These are phyloP conservation scores for Hyaloperonospora brassicae DNA, from an alignment of 352 stramenopile genomes.

Conservation along the genomic window DNA sequence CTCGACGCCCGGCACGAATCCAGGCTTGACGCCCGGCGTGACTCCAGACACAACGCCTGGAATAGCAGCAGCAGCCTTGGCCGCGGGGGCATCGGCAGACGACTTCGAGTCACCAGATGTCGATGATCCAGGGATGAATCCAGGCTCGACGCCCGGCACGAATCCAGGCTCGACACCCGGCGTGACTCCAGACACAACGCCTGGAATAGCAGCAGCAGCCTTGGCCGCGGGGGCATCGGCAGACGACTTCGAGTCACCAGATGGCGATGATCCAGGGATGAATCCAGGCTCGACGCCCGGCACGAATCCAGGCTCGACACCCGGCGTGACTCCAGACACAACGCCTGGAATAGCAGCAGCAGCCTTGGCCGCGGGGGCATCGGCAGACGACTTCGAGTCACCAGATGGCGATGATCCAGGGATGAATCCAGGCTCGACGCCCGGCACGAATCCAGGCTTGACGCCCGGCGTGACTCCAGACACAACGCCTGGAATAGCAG, in stretches of 20 bases:
- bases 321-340: slow-evolving; percentile 8
- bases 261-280: slow-evolving; percentile 10
- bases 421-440: slow-evolving; percentile 15
- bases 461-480: slow-evolving; percentile 10
- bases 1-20: slow-evolving; percentile 9
- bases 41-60: slow-evolving; percentile 12
- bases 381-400: not conserved
- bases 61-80: not conserved
- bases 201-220: slow-evolving; percentile 1
- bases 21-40: slow-evolving; percentile 12
- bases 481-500: slow-evolving; percentile 4
- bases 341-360: slow-evolving; percentile 3
- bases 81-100: not conserved
- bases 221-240: not conserved
- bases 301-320: slow-evolving; percentile 3
- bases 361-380: too few species aligned
- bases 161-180: slow-evolving; percentile 8
- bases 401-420: slow-evolving; percentile 6
- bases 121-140: slow-evolving; percentile 1
- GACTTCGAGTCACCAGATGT: not conserved
- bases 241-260: not conserved
- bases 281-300: slow-evolving; percentile 16
- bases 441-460: slow-evolving; percentile 6
- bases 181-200: slow-evolving; percentile 9
- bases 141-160: slow-evolving; percentile 8